Conservation (phyloP, 2,329 filamentous ascomycete genomes). For the Aspergillus thermomutatus region DNA sequence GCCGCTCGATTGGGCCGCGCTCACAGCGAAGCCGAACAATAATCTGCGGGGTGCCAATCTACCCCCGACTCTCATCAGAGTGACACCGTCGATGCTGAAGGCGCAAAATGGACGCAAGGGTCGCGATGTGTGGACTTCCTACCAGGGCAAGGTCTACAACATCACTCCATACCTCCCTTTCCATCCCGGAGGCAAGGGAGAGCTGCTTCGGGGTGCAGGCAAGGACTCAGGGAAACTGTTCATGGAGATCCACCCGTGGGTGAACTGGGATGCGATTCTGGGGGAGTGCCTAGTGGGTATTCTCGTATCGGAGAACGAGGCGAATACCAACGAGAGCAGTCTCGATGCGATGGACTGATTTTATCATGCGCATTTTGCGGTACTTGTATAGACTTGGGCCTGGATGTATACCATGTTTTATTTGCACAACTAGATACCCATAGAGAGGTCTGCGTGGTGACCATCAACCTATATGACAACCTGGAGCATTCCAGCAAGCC, state of each 20-base stretch:
- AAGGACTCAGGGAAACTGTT: slow-evolving; percentile 64
- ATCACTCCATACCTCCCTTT: slow-evolving; percentile 85
- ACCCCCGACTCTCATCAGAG: slow-evolving; percentile 59
- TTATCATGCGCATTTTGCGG: not conserved
- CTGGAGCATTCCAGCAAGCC: not conserved
- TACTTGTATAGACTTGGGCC: not conserved
- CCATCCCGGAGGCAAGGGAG: slow-evolving; percentile 73
- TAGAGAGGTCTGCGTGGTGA: not conserved
- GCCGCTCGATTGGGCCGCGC: slow-evolving; percentile 90
- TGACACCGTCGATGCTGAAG: slow-evolving; percentile 78
- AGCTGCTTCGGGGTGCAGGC: slow-evolving; percentile 62
- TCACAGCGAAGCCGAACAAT: slow-evolving; percentile 59
- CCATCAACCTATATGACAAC: not conserved
- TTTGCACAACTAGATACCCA: not conserved
- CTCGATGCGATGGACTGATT: slow-evolving; percentile 61
- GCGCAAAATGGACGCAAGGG: slow-evolving; percentile 77
- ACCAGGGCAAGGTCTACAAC: slow-evolving; percentile 91
- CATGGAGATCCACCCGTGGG: slow-evolving; percentile 64
- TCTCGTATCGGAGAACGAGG: slow-evolving; percentile 54
- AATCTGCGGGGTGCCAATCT: slow-evolving; percentile 61
- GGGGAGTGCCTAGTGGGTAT: slow-evolving; percentile 61
- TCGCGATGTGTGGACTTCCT: slow-evolving; percentile 83
- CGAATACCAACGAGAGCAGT: slow-evolving; percentile 27
- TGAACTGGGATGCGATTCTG: slow-evolving; percentile 66
- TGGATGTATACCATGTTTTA: not conserved